These are phyloP conservation scores for Penicillium paneum DNA, from an alignment of 2,329 filamentous ascomycete genomes.

Conservation along the genomic window DNA sequence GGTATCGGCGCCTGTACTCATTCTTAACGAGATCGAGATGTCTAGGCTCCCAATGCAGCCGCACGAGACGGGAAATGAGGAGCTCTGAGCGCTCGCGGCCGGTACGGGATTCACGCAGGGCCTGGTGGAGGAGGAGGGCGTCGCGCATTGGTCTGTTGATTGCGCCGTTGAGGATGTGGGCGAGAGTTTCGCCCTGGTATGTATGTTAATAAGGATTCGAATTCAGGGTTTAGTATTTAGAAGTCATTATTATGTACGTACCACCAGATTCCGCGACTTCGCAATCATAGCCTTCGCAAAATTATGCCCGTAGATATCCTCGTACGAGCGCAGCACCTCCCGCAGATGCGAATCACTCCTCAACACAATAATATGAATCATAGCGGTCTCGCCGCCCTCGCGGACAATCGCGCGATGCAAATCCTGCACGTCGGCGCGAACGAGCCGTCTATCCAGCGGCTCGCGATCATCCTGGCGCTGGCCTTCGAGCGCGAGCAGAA, in stretches of 20 bases:
- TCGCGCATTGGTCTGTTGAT: conserved; percentile 95
- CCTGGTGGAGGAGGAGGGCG: conserved; percentile 85
- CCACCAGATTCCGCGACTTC: conserved; percentile 88
- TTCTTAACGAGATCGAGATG: conserved; percentile 77
- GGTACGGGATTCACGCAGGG: conserved; percentile 69
- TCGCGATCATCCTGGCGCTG: conserved; percentile 78
- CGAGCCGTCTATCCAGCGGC: conserved; percentile 57
- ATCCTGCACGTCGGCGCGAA: conserved; percentile 69
- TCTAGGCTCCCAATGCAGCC: conserved; percentile 85
- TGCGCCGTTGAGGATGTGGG: conserved; percentile 92
- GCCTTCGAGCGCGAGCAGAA: conserved; percentile 79
- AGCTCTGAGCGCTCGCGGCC: conserved; percentile 76
- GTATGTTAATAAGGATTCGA: conserved; percentile 12
- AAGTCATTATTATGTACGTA: conserved; percentile 57
- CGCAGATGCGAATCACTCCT: conserved; percentile 78
- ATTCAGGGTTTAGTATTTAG: too few species aligned
- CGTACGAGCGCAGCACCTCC: conserved; percentile 75
- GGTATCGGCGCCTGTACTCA: conserved; percentile 77
- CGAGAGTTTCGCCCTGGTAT: conserved; percentile 80
- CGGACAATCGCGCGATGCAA: conserved; percentile 65
- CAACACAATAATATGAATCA: conserved; percentile 79
- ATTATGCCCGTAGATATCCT: conserved; percentile 68
- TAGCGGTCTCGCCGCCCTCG: conserved; percentile 79
- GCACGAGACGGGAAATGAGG: conserved; percentile 80
- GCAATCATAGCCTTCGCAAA: conserved; percentile 83